phyloP scores from a whole-genome alignment of 116 monocot genomes.

The Zostera marina region DNA sequence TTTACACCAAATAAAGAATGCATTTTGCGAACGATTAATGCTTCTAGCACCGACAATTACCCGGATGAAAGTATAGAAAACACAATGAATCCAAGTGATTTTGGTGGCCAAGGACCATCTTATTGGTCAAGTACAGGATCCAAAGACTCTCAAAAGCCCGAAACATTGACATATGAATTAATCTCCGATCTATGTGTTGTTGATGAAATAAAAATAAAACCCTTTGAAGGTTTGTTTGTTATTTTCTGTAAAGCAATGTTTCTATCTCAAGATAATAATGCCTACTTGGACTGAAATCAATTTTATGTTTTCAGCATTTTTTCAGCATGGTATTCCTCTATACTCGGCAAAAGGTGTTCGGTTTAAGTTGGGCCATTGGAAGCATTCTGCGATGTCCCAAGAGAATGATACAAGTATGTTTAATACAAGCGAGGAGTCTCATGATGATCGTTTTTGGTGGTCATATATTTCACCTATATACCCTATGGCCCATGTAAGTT shows the following conservation, averaged over 20 bases:
- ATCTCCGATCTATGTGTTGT: conserved; percentile 43
- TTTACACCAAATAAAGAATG: conserved; percentile 19
- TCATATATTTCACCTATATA: conserved; percentile 72
- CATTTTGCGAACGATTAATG: conserved; percentile 30
- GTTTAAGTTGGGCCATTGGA: conserved; percentile 33
- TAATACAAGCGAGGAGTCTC: not conserved
- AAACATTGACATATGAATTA: conserved; percentile 64
- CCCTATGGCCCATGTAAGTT: conserved; percentile 68
- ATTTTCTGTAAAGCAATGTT: not conserved
- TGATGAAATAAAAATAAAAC: conserved; percentile 61
- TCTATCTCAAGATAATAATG: not conserved
- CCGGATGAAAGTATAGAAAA: conserved; percentile 69
- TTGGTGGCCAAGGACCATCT: conserved; percentile 31
- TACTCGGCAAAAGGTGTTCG: conserved; percentile 57
- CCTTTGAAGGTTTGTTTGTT: conserved; percentile 59
- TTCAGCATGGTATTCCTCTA: conserved; percentile 46
- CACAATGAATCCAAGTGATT: conserved; percentile 42
- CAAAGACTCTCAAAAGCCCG: conserved; percentile 41
- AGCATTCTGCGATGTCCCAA: conserved; percentile 7
- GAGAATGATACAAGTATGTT: not conserved
- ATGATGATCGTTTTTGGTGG: conserved; percentile 41
- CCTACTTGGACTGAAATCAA: not conserved
- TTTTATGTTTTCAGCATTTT: conserved; percentile 34
- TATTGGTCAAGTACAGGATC: conserved; percentile 94
- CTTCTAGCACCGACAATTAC: conserved; percentile 93